Conservation (phyloP, 148 eudicot species). For the Dianthus caryophyllus region DNA sequence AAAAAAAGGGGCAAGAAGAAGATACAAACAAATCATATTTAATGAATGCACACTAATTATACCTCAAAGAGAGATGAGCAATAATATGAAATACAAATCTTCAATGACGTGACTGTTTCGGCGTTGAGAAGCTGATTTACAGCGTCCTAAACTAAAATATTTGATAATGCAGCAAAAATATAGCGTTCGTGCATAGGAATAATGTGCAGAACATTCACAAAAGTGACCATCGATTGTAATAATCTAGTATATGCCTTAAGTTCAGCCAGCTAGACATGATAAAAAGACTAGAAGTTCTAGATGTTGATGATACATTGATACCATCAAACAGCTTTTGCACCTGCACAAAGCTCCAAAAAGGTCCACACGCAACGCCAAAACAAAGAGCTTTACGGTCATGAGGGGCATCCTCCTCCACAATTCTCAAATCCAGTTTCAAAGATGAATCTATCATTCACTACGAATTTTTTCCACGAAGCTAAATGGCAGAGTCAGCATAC, state of each 20-base stretch:
- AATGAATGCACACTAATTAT: not conserved
- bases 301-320: not conserved
- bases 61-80: not conserved
- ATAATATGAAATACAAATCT: not conserved
- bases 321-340: not conserved
- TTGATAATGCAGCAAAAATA: not conserved
- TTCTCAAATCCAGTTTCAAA: not conserved
- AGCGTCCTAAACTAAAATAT: not conserved
- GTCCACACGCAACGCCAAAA: not conserved
- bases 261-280: not conserved
- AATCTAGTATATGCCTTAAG: not conserved
- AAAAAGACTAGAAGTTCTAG: not conserved
- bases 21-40: not conserved
- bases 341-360: not conserved
- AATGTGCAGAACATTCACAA: not conserved
- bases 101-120: too few relatives aligned
- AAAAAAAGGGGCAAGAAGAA: not conserved
- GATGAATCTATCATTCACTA: not conserved
- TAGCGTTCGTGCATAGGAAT: too few relatives aligned
- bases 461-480: not conserved
- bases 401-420: not conserved
- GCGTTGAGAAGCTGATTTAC: not conserved
- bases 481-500: not conserved
- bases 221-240: not conserved
- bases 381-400: not conserved